Conservation (phyloP, 2,329 filamentous ascomycete genomes). For the Fusarium musae region DNA sequence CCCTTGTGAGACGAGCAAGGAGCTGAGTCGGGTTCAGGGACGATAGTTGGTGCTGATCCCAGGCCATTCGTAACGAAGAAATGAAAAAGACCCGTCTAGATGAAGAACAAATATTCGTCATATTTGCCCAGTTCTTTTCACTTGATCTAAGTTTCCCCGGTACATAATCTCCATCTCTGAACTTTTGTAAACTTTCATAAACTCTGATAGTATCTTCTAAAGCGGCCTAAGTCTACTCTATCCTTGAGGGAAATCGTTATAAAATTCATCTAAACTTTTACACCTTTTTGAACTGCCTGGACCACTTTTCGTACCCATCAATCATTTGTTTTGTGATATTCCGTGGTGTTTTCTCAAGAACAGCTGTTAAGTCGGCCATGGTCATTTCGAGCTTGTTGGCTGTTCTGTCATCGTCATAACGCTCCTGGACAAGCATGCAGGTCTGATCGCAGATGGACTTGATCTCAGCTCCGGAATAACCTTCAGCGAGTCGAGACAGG, state of each 20-base stretch:
- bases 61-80: constrained; percentile 29
- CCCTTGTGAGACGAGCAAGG: constrained; percentile 17
- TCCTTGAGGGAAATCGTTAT: not conserved
- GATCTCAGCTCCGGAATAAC: constrained; percentile 89
- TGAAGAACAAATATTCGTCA: constrained; percentile 22
- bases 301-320: constrained; percentile 68
- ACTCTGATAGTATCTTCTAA: not conserved
- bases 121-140: not conserved
- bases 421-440: constrained; percentile 56
- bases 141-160: not conserved
- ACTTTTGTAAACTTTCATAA: not conserved
- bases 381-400: constrained; percentile 49
- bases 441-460: constrained; percentile 62
- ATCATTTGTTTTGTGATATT: constrained; percentile 71
- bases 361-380: constrained; percentile 58
- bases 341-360: constrained; percentile 60
- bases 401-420: constrained; percentile 46
- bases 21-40: constrained; percentile 3
- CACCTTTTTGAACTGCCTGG: constrained; percentile 50
- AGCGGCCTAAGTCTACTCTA: not conserved
- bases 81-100: constrained; percentile 22
- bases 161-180: not conserved
- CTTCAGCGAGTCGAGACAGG: constrained; percentile 74
- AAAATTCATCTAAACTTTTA: constrained; percentile 6
- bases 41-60: constrained; percentile 18